Percentiles rank a stretch among this genome's conserved stretches.
phyloP scores from a whole-genome alignment of 116 monocot species.

The Cymodocea nodosa region DNA sequence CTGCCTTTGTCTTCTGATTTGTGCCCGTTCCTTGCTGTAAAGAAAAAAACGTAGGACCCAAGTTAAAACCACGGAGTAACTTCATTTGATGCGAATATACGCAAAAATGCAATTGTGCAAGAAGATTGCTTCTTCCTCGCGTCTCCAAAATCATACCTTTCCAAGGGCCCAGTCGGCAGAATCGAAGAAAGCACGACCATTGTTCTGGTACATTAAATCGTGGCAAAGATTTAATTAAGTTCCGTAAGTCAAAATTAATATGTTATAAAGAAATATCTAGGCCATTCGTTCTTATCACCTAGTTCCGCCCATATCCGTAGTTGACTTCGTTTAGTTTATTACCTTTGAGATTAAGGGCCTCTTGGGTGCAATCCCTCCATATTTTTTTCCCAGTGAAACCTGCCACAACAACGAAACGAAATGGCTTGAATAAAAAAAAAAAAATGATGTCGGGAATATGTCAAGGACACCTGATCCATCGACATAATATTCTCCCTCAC shows the following conservation, averaged over 20 bases:
- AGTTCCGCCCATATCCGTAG: no score
- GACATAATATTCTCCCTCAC: no score
- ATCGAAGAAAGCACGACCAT: conserved; percentile 73
- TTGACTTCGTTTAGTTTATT: background rate
- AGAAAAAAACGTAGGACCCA: background rate
- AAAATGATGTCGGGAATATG: background rate
- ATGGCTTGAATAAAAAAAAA: background rate
- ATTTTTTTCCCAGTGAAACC: conserved; percentile 31
- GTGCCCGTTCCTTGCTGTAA: conserved; percentile 44
- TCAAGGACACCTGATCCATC: background rate
- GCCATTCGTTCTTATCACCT: no score
- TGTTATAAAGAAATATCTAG: no score
- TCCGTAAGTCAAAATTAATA: background rate
- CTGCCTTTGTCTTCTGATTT: conserved; percentile 21
- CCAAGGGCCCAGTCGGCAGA: conserved; percentile 92
- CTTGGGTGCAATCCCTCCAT: conserved; percentile 77
- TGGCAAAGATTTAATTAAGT: background rate
- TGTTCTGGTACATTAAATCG: conserved; percentile 30
- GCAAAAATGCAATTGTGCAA: no score
- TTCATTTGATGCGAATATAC: no score
- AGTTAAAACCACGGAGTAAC: background rate
- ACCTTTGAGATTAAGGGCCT: conserved; percentile 88
- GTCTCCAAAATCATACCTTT: conserved; percentile 27
- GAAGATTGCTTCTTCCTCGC: no score
- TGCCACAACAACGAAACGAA: background rate